phyloP scores from a whole-genome alignment of 495 filamentous ascomycete species.

The Penicillium lividum region DNA sequence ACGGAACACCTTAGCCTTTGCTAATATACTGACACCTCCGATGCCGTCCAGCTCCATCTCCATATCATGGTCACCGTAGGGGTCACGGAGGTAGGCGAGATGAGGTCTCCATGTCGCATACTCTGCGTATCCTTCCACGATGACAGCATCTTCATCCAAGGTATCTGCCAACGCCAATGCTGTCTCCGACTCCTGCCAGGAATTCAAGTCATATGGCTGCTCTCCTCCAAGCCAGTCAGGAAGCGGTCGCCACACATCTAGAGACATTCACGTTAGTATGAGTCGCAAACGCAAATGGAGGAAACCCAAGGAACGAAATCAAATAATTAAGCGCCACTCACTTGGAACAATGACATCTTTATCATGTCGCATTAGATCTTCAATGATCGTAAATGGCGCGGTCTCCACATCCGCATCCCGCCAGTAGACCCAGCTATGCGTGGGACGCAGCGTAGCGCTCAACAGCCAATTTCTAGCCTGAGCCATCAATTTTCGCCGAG shows the following conservation, averaged over 20 bases:
- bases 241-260: conserved; percentile 97
- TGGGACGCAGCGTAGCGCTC: conserved; percentile 88
- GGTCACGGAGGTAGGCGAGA: conserved; percentile 94
- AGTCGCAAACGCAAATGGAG: background rate
- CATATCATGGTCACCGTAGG: conserved; percentile 97
- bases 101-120: conserved; percentile 99
- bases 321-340: conserved; percentile 54
- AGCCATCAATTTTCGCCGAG: conserved; percentile 93
- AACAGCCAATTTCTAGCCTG: conserved; percentile 97
- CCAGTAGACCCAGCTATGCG: conserved; percentile 99
- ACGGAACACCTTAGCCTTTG: conserved; percentile 93
- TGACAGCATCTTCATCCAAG: conserved; percentile 96
- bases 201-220: conserved; percentile 98
- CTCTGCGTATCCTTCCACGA: conserved; percentile 98
- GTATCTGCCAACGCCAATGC: conserved; percentile 91
- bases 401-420: conserved; percentile 98
- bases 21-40: conserved; percentile 94
- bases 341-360: conserved; percentile 99
- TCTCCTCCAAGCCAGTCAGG: conserved; percentile 99
- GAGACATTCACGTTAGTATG: conserved; percentile 2
- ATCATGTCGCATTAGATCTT: conserved; percentile 98
- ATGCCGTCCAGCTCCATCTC: conserved; percentile 99
- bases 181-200: conserved; percentile 99
- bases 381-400: conserved; percentile 90
- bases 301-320: background rate